Conservation (phyloP, 2,329 filamentous ascomycete species). For the Aspergillus flavus region DNA sequence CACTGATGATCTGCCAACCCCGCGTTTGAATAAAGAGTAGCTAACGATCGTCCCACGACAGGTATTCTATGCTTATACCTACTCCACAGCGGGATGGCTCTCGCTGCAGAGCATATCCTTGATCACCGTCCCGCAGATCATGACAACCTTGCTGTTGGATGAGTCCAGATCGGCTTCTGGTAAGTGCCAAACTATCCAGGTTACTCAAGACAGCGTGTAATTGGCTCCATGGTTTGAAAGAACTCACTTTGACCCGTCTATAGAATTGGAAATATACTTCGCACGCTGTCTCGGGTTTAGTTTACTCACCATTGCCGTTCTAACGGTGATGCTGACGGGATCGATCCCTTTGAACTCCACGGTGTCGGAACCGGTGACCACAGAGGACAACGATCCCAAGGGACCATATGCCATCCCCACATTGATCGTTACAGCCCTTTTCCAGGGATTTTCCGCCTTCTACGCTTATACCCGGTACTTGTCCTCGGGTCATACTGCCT, state of each 20-base stretch:
- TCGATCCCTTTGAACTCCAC: constrained; percentile 66
- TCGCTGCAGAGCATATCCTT: constrained; percentile 54
- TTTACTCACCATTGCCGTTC: constrained; percentile 64
- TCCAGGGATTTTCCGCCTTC: constrained; percentile 65
- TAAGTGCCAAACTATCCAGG: constrained; percentile 36
- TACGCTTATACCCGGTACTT: constrained; percentile 71
- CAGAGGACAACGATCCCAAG: constrained; percentile 49
- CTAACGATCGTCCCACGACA: constrained; percentile 23
- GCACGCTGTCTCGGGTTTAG: constrained; percentile 70
- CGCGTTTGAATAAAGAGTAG: constrained; percentile 3
- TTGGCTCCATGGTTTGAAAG: background rate
- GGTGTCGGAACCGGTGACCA: constrained; percentile 42
- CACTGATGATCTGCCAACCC: background rate
- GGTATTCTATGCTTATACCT: constrained; percentile 50
- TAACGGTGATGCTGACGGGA: constrained; percentile 71
- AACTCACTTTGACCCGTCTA: background rate
- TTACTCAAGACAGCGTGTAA: background rate
- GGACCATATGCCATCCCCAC: constrained; percentile 68
- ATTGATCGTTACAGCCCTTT: constrained; percentile 65
- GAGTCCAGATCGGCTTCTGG: constrained; percentile 59
- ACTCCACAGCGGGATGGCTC: constrained; percentile 49
- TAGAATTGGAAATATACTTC: constrained; percentile 70
- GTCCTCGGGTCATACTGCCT: constrained; percentile 58
- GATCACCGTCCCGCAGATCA: constrained; percentile 62
- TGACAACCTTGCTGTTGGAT: constrained; percentile 61